These are phyloP conservation scores for Cyberlindnera maritima DNA, from an alignment of 805 yeast species.

Conservation along the genomic window DNA sequence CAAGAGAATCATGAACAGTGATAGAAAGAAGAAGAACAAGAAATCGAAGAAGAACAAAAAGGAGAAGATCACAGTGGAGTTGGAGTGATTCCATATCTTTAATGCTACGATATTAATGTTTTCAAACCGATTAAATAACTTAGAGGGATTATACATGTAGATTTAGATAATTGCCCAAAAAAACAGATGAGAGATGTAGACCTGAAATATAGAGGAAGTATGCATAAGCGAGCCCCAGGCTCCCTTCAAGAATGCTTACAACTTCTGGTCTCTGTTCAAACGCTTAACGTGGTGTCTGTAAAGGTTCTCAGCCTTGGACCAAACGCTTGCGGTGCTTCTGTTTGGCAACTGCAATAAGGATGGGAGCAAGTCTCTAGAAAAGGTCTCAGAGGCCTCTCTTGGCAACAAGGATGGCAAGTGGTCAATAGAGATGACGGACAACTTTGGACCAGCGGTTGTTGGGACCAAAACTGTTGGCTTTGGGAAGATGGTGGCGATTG, in stretches of 20 bases:
- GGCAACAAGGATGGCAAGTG: slow-evolving; percentile 95
- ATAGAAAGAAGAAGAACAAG: slow-evolving; percentile 35
- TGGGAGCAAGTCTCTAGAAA: slow-evolving; percentile 84
- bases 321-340: slow-evolving; percentile 80
- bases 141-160: too few species aligned
- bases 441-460: slow-evolving; percentile 75
- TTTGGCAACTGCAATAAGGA: slow-evolving; percentile 81
- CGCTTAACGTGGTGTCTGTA: slow-evolving; percentile 84
- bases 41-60: slow-evolving; percentile 42
- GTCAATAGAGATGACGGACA: slow-evolving; percentile 92
- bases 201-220: too few species aligned
- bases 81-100: slow-evolving; percentile 37
- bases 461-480: slow-evolving; percentile 88
- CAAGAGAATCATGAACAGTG: slow-evolving; percentile 47
- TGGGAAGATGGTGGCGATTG: slow-evolving; percentile 83
- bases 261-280: slow-evolving; percentile 47
- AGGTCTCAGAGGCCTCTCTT: slow-evolving; percentile 94
- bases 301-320: slow-evolving; percentile 84
- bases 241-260: slow-evolving; percentile 31
- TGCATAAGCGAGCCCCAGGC: too few species aligned
- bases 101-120: not conserved
- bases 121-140: too few species aligned
- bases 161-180: not conserved
- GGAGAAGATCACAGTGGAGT: slow-evolving; percentile 51
- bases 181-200: not conserved